These are phyloP conservation scores for Phycomyces nitens DNA, from an alignment of 192 early-diverging fungal genomes.

Conservation along the genomic window DNA sequence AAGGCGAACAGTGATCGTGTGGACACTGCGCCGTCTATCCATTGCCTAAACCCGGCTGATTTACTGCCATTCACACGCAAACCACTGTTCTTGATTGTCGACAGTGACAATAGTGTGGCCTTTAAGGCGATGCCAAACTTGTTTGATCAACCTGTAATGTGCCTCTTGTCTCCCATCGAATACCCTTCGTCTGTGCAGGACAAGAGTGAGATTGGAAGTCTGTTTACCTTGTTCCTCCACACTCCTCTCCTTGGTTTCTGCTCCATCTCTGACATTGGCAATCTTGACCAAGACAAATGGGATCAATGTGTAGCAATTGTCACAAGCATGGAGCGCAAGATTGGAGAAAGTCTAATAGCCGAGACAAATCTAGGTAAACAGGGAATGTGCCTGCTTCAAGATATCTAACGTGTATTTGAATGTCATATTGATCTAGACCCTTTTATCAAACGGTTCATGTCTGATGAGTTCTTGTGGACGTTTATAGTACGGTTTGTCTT, in stretches of 20 bases:
- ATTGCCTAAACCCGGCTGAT: conserved; percentile 87
- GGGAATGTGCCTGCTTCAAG: background rate
- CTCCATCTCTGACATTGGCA: conserved; percentile 68
- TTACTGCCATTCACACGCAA: conserved; percentile 93
- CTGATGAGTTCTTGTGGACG: conserved; percentile 90
- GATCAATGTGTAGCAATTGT: conserved; percentile 58
- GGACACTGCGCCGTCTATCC: conserved; percentile 36
- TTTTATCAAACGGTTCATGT: conserved; percentile 64
- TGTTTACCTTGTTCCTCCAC: conserved; percentile 94
- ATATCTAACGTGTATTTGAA: background rate
- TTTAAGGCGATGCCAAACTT: conserved; percentile 85
- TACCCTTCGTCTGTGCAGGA: conserved; percentile 82
- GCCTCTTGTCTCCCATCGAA: conserved; percentile 83
- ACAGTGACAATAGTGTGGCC: conserved; percentile 82
- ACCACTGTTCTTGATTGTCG: conserved; percentile 90
- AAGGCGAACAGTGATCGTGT: conserved; percentile 34
- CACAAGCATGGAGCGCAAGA: conserved; percentile 44
- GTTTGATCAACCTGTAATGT: conserved; percentile 84
- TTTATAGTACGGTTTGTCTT: conserved; percentile 84
- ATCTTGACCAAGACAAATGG: conserved; percentile 65
- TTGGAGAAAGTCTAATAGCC: conserved; percentile 49
- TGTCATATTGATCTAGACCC: conserved; percentile 31
- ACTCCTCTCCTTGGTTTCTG: conserved; percentile 87
- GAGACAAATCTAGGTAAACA: conserved; percentile 23
- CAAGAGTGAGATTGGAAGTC: conserved; percentile 71